A percentile compares a stretch with the other conserved stretches of the same genome.
phyloP scores from a whole-genome alignment of 495 filamentous ascomycete genomes.

The Aspergillus leporis region DNA sequence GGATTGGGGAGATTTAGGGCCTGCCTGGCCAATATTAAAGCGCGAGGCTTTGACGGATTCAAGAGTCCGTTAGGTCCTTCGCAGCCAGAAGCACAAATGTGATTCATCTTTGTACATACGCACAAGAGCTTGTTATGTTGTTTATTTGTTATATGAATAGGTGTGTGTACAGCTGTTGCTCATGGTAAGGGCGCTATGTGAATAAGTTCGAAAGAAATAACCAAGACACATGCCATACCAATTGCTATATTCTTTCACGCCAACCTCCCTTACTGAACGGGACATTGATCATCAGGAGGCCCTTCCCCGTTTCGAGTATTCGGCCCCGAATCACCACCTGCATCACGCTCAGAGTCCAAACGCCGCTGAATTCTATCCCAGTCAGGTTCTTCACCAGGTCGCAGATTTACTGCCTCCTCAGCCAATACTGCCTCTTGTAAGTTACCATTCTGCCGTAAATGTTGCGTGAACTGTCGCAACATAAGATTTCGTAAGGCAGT shows the following conservation, averaged over 20 bases:
- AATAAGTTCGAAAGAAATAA: no score
- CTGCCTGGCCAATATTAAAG: conserved; percentile 9
- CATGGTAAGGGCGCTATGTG: no score
- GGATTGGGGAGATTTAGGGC: conserved; percentile 16
- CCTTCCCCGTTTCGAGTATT: background rate
- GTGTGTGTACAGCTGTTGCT: no score
- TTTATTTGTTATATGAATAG: no score
- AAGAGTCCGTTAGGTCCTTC: conserved; percentile 3
- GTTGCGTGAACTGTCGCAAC: conserved; percentile 10
- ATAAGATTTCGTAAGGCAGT: background rate
- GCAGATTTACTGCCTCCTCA: conserved; percentile 3
- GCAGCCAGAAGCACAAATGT: background rate
- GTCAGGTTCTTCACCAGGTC: conserved; percentile 1
- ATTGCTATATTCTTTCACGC: no score
- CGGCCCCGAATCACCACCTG: conserved; percentile 1
- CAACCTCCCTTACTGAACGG: background rate
- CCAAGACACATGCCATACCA: no score
- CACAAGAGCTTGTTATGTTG: no score
- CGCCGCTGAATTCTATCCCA: conserved; percentile 5
- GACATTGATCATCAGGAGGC: conserved; percentile 2
- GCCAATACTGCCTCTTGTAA: conserved; percentile 6
- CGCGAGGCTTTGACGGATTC: conserved; percentile 14
- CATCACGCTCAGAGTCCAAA: background rate
- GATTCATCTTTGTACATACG: no score
- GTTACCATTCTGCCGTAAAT: conserved; percentile 2